Evolutionary conservation across 225 moss, liverwort and hornwort genomes (phyloP).

Genomic region (Neckera pumila): DNA sequence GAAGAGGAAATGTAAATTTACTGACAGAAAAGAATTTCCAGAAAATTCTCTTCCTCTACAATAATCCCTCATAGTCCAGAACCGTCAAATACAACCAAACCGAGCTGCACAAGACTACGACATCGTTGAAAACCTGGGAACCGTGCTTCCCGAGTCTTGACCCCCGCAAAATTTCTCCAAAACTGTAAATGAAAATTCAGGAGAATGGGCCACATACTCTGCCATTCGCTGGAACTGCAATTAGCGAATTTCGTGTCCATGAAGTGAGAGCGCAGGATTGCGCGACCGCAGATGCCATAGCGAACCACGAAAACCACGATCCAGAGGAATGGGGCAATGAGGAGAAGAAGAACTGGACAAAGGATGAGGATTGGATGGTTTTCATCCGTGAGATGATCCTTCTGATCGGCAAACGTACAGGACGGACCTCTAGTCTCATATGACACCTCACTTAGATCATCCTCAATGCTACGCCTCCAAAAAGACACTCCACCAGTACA

Average conservation of each 20-base stretch:
- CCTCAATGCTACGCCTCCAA: too few species aligned
- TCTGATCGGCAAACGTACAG: not conserved
- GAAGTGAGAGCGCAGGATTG: not conserved
- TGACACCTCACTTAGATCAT: too few species aligned
- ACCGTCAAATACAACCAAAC: not conserved
- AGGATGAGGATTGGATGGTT: not conserved
- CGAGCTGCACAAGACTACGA: not conserved
- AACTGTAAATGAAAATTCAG: not conserved
- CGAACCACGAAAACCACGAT: not conserved
- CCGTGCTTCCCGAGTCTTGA: not conserved
- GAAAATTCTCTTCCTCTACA: not conserved
- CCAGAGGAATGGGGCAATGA: not conserved
- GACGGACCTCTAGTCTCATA: not conserved
- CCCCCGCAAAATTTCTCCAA: not conserved
- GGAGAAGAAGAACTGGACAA: not conserved
- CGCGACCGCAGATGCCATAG: slow-evolving; percentile 5
- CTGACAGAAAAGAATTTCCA: not conserved
- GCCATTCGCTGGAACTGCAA: not conserved
- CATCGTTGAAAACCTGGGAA: not conserved
- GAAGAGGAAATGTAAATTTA: not conserved
- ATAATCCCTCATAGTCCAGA: not conserved
- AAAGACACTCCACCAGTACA: too few species aligned
- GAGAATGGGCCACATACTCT: not conserved
- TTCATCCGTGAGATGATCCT: not conserved
- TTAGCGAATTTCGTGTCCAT: not conserved